A percentile compares a stretch with the other conserved stretches of the same genome.
These are phyloP conservation scores for Trametes sp. DNA, from an alignment of 1,284 basidiomycete genomes.

Conservation along the genomic window DNA sequence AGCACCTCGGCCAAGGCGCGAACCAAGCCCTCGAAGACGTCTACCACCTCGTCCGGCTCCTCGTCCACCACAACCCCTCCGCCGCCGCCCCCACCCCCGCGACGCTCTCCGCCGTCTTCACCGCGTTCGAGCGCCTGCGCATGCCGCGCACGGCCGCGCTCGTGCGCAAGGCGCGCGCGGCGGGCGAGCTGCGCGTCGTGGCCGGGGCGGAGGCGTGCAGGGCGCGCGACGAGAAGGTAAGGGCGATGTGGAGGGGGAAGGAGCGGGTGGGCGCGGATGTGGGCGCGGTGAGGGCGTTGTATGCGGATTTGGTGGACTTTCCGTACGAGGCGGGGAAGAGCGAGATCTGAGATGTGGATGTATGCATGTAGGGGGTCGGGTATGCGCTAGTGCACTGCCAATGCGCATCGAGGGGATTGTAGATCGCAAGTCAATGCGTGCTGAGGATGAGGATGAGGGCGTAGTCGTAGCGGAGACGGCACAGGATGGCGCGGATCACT, in stretches of 20 bases:
- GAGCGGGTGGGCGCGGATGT: neutral
- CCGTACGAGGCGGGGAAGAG: slow-evolving; percentile 2
- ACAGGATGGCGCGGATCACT: too few relatives aligned
- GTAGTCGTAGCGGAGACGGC: too few relatives aligned
- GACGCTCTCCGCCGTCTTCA: slow-evolving; percentile 43
- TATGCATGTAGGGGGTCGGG: neutral
- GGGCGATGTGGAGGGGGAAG: neutral
- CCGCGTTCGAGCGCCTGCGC: slow-evolving; percentile 40
- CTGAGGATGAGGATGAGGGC: too few relatives aligned
- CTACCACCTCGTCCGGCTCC: slow-evolving; percentile 47
- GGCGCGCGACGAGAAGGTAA: slow-evolving; percentile 36
- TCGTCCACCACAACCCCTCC: slow-evolving; percentile 45
- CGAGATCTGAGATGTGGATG: slow-evolving; percentile 12
- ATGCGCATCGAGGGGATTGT: too few relatives aligned
- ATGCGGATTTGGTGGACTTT: neutral
- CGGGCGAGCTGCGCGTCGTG: slow-evolving; percentile 48
- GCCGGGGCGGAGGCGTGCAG: slow-evolving; percentile 44
- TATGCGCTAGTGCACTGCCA: too few relatives aligned
- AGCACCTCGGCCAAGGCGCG: slow-evolving; percentile 59
- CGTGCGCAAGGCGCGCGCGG: slow-evolving; percentile 47
- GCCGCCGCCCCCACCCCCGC: slow-evolving; percentile 40
- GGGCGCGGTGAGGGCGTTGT: neutral
- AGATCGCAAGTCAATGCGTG: too few relatives aligned
- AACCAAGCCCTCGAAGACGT: slow-evolving; percentile 57
- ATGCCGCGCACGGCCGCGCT: slow-evolving; percentile 44